phyloP scores from a whole-genome alignment of 768 basidiomycete genomes.

The Suillus variegatus region DNA sequence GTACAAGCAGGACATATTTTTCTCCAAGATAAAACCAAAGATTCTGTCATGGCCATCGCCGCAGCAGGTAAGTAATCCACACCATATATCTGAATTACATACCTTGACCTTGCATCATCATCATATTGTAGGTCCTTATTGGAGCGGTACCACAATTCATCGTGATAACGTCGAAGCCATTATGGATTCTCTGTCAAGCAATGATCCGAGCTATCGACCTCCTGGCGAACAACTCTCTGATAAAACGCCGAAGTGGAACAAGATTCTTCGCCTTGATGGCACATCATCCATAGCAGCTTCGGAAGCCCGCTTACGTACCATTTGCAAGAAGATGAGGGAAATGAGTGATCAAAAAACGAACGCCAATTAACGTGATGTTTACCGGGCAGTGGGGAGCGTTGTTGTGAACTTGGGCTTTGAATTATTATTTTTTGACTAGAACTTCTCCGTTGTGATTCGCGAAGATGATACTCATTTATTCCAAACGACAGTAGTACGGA shows the following conservation, averaged over 20 bases:
- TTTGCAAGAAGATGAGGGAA: background rate
- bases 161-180: background rate
- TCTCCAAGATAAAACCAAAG: background rate
- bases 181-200: background rate
- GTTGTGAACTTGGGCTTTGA: background rate
- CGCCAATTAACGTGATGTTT: background rate
- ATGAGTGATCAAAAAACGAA: background rate
- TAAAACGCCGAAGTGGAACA: background rate
- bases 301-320: background rate
- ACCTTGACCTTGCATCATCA: background rate
- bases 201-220: background rate
- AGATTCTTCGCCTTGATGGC: background rate
- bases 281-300: background rate
- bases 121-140: background rate
- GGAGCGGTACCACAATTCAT: background rate
- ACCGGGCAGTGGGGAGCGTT: background rate
- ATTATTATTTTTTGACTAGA: background rate
- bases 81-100: background rate
- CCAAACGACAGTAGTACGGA: background rate
- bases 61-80: background rate
- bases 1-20: background rate
- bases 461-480: background rate
- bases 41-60: constrained; percentile 5
- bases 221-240: background rate
- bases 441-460: background rate